Base-by-base conservation (phyloP, 2,329 filamentous ascomycete genomes). In the Colletotrichum somersetense region DNA sequence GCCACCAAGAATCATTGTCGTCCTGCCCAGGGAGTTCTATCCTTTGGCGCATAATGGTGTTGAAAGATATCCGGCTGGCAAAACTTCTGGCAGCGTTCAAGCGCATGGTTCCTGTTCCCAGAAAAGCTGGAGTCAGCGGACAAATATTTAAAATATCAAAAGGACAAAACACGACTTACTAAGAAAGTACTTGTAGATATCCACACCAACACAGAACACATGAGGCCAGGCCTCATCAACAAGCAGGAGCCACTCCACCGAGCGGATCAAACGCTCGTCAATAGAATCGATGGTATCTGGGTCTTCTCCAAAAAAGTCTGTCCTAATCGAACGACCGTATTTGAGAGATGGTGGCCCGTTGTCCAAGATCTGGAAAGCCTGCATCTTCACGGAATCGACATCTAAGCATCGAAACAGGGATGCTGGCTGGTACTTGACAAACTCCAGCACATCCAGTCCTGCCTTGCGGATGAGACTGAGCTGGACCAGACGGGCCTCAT, bases 181-280 rank as follows among this genome's bases (percentile, higher is more conserved):
- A 58, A 97, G 87, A 78, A 98, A 95, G 73, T 91, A 91, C 78
- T 93, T 93, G 83, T 97, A 94, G n/a, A 95, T 88, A 76, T 90
- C 87, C 40, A 89, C 89, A 53, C 94, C 91, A 67, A 90, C 86
- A 23, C 85, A 82, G 76, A 96, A 93, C 30, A 93, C 91, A 70
- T 91, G 86, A 20, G 87, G 85, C 91, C 92, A 95, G 66, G 93
- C 87, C 16, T 89, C 91, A 62, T 92, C 89, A 11, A 96, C 88
- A 67, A 93, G 87, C 70, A 93, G 84, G 79, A 96, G 91, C 95
- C 96, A 98, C 78, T 97, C 93, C 71, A 98, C 83, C 48, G 93
- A 91, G 68, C 92, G 89, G 57, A 98, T 94, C 63, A 97, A 86
- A 44, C 87, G 81, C 76, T 92, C 89, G 74, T 96, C 91, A 71